A percentile compares a stretch with the other conserved stretches of the same genome.
Evolutionary conservation across 495 filamentous ascomycete genomes (phyloP).

Genomic region (Aspergillus incahuasiensis): DNA sequence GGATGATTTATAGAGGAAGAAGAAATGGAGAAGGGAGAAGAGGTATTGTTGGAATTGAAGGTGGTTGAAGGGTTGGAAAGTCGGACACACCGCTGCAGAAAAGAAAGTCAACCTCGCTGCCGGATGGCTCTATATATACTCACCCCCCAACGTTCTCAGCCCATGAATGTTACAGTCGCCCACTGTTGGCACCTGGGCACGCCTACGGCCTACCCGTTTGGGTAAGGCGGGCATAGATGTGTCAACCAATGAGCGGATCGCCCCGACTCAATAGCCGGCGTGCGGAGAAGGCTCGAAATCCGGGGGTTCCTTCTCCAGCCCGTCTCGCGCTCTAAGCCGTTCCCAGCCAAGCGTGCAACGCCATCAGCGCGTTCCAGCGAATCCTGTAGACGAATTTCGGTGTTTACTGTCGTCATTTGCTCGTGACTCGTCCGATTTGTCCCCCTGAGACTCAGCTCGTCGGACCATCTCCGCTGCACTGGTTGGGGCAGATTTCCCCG

Average conservation of each 20-base stretch:
- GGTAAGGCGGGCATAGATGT: neutral
- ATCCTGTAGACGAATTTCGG: neutral
- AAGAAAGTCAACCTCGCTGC: neutral
- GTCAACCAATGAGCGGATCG: slow-evolving; percentile 2
- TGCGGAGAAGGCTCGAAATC: slow-evolving; percentile 6
- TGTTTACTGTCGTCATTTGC: neutral
- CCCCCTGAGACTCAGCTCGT: neutral
- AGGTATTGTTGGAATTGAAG: neutral
- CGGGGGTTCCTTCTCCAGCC: slow-evolving; percentile 3
- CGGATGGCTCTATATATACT: neutral
- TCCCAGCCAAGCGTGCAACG: neutral
- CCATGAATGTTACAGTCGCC: neutral
- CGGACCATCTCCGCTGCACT: neutral
- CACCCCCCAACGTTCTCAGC: neutral
- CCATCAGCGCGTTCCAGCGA: neutral
- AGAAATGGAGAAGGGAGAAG: neutral
- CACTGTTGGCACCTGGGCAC: neutral
- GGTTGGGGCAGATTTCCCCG: neutral
- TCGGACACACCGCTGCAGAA: neutral
- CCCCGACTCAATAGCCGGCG: slow-evolving; percentile 6
- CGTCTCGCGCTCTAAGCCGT: neutral
- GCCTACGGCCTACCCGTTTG: neutral
- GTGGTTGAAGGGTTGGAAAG: neutral
- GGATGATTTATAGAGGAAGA: neutral
- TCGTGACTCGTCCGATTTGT: neutral